phyloP scores from a whole-genome alignment of 306 rosid species.

The Quercus aquifolioides region DNA sequence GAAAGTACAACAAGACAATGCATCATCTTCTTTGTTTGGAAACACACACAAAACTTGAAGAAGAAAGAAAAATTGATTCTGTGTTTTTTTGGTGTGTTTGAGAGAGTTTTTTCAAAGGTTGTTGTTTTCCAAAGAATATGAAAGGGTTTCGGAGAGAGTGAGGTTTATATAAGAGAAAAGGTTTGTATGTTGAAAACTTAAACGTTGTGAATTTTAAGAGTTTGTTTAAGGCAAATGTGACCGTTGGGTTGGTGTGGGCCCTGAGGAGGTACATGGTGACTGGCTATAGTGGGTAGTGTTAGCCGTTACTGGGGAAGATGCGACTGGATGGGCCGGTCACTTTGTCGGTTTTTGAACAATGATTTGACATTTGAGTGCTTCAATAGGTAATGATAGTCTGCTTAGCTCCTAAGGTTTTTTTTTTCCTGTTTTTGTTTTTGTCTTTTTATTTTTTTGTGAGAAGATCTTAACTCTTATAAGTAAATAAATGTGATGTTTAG shows the following conservation, averaged over 20 bases:
- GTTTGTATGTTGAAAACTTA: neutral
- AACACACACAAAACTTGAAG: neutral
- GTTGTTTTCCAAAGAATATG: neutral
- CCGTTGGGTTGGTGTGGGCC: constrained; percentile 49
- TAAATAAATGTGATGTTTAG: too few species aligned
- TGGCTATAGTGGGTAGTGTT: constrained; percentile 39
- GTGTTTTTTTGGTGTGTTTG: neutral
- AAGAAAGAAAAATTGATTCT: neutral
- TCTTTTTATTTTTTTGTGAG: neutral
- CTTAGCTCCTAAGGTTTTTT: too few species aligned
- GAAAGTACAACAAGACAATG: constrained; percentile 22
- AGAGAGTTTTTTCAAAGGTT: neutral
- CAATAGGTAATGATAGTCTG: too few species aligned
- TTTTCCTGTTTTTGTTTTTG: too few species aligned
- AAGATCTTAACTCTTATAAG: too few species aligned
- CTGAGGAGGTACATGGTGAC: neutral
- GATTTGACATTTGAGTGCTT: neutral
- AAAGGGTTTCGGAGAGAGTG: neutral
- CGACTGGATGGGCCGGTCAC: constrained; percentile 23
- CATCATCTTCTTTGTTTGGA: constrained; percentile 22
- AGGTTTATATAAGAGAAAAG: constrained; percentile 21
- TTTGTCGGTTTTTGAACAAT: neutral
- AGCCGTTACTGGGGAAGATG: constrained; percentile 50
- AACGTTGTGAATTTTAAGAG: constrained; percentile 2
- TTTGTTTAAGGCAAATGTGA: constrained; percentile 25